Conservation (phyloP, 208 protist genomes). For the Leishmania amazonensis region DNA sequence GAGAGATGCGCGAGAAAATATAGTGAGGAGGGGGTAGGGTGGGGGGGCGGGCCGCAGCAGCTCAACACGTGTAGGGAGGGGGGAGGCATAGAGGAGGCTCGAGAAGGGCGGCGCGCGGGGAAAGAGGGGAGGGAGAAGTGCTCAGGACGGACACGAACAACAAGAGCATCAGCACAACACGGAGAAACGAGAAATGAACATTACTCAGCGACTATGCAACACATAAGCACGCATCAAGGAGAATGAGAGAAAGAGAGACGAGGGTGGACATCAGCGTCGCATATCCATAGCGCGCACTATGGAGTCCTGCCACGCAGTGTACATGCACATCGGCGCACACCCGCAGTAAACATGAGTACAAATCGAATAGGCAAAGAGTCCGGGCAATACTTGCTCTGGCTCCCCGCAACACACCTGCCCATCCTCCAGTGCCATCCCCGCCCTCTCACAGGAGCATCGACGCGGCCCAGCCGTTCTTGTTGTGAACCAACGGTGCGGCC, state of each 20-base stretch:
- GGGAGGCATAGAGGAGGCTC: not conserved
- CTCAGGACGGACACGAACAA: too few species aligned
- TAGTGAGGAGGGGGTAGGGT: too few species aligned
- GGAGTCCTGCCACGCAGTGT: too few species aligned
- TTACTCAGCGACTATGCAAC: too few species aligned
- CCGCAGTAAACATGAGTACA: not conserved
- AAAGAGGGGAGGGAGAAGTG: too few species aligned
- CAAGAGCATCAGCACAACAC: too few species aligned
- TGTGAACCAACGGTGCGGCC: slow-evolving; percentile 37
- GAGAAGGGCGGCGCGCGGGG: not conserved
- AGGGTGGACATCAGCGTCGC: too few species aligned
- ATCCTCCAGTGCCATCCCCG: not conserved
- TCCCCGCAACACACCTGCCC: not conserved
- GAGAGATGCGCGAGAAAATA: not conserved
- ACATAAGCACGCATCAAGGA: too few species aligned
- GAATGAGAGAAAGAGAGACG: too few species aligned
- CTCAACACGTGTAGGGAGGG: not conserved
- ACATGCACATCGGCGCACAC: not conserved
- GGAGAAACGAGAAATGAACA: too few species aligned
- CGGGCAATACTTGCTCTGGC: not conserved
- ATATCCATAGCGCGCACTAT: too few species aligned
- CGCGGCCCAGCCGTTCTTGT: slow-evolving; percentile 72
- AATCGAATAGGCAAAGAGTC: not conserved
- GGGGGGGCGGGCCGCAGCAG: too few species aligned
- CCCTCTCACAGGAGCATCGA: slow-evolving; percentile 35